Conservation (phyloP, 768 basidiomycete genomes). For the Russula olivacea region DNA sequence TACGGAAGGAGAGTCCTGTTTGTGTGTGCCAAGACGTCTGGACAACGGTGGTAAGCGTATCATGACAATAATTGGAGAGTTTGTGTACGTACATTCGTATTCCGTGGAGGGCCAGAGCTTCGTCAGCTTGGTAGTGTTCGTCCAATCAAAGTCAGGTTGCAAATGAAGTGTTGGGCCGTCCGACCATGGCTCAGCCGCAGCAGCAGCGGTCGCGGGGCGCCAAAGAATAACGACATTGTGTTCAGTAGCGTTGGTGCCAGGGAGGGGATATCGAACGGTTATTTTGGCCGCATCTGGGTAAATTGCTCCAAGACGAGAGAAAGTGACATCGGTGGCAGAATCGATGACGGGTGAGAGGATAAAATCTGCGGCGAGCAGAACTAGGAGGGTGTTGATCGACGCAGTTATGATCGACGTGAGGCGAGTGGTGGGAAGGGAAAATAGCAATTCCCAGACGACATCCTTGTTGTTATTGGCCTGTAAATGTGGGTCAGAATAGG, state of each 20-base stretch:
- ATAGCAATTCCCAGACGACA: constrained; percentile 27
- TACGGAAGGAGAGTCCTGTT: constrained; percentile 47
- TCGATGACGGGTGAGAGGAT: constrained; percentile 50
- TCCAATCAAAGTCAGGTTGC: constrained; percentile 49
- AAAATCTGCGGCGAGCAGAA: constrained; percentile 43
- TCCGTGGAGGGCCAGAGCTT: constrained; percentile 63
- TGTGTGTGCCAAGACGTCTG: constrained; percentile 40
- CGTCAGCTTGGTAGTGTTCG: constrained; percentile 44
- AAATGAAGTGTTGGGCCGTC: constrained; percentile 49
- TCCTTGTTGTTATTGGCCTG: constrained; percentile 10
- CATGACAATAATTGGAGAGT: constrained; percentile 4
- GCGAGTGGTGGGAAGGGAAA: constrained; percentile 33
- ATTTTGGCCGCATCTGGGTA: constrained; percentile 60
- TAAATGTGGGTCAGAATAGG: constrained; percentile 3
- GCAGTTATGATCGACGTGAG: constrained; percentile 28
- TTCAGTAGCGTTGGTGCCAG: constrained; percentile 30
- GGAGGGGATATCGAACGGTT: constrained; percentile 50
- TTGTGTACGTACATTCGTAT: constrained; percentile 58
- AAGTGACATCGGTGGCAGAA: constrained; percentile 48
- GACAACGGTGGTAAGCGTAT: background rate
- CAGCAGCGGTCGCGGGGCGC: constrained; percentile 32
- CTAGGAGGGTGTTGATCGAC: constrained; percentile 38
- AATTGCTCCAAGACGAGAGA: constrained; percentile 66
- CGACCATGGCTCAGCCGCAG: constrained; percentile 41
- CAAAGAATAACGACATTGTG: constrained; percentile 40